Evolutionary conservation across 1,139 yeast genomes (phyloP).

Genomic region (Debaryomyces sp.): DNA sequence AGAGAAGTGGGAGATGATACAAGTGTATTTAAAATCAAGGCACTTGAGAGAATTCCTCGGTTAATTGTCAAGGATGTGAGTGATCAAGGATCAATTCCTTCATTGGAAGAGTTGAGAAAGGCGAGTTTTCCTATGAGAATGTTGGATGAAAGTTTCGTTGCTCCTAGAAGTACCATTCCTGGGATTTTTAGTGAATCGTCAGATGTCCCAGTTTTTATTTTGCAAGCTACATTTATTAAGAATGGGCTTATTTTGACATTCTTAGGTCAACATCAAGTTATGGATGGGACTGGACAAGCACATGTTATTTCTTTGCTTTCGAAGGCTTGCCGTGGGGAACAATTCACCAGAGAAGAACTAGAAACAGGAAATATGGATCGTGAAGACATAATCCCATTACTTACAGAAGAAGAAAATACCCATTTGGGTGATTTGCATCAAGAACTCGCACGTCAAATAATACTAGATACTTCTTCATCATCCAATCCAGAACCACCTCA

Average conservation of each 20-base stretch:
- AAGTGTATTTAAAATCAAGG: background rate
- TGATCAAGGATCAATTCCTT: background rate
- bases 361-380: background rate
- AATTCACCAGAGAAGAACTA: background rate
- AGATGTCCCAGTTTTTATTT: background rate
- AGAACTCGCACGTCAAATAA: background rate
- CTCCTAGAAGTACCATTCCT: background rate
- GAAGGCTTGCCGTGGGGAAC: background rate
- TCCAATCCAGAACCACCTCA: background rate
- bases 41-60: background rate
- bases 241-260: background rate
- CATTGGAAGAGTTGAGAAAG: background rate
- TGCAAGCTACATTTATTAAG: background rate
- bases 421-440: background rate
- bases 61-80: background rate
- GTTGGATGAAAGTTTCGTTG: background rate
- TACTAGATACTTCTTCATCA: background rate
- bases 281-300: background rate
- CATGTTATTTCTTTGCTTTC: background rate
- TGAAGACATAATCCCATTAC: background rate
- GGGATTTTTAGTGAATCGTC: background rate
- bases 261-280: background rate
- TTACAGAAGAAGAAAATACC: background rate
- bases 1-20: background rate
- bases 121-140: background rate